These are phyloP conservation scores for Scheffersomyces segobiensis DNA, from an alignment of 1,139 yeast species.

Conservation along the genomic window DNA sequence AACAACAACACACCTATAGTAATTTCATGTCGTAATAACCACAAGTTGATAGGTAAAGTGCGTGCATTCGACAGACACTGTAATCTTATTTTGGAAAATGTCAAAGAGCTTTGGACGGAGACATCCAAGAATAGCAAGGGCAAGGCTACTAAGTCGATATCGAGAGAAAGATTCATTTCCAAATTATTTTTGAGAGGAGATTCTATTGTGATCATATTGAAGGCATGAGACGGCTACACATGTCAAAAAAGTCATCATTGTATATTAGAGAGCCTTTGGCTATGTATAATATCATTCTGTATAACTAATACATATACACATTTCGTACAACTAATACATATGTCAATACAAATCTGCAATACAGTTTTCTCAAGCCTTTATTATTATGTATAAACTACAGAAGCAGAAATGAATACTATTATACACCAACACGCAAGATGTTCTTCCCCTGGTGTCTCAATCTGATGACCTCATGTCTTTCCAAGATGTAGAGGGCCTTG, in stretches of 20 bases:
- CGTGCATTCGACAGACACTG: constrained; percentile 97
- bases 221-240: constrained; percentile 26
- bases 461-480: constrained; percentile 82
- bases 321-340: background rate
- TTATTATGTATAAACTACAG: background rate
- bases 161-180: constrained; percentile 82
- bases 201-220: constrained; percentile 82
- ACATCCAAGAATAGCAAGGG: constrained; percentile 64
- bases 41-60: constrained; percentile 83
- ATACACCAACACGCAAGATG: constrained; percentile 78
- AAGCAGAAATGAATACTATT: constrained; percentile 6
- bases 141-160: constrained; percentile 65
- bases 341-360: background rate
- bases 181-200: constrained; percentile 95
- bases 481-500: constrained; percentile 77
- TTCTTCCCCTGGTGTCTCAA: constrained; percentile 88
- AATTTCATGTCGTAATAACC: constrained; percentile 90
- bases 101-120: constrained; percentile 90
- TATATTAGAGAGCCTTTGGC: background rate
- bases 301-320: background rate
- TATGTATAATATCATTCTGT: background rate
- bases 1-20: constrained; percentile 74
- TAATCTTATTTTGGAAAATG: constrained; percentile 88
- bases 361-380: background rate
- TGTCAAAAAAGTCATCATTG: background rate